Evolutionary conservation across 768 basidiomycete genomes (phyloP).

Genomic region (Boletus rex-veris): DNA sequence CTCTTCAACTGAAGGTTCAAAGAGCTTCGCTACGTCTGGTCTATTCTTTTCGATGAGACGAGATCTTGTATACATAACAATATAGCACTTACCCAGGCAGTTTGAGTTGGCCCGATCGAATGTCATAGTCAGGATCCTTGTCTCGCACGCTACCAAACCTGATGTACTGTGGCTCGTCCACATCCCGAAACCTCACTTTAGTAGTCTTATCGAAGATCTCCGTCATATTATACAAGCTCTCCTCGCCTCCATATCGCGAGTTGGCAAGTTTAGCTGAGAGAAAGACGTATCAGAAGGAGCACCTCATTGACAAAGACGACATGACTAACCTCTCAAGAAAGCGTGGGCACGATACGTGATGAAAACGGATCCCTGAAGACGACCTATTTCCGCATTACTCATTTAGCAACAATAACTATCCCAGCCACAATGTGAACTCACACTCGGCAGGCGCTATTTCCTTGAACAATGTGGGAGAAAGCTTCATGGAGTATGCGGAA

Average conservation of each 20-base stretch:
- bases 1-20: conserved; percentile 12
- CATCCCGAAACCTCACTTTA: conserved; percentile 38
- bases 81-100: conserved; percentile 30
- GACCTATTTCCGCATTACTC: conserved; percentile 23
- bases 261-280: conserved; percentile 26
- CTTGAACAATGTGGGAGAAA: conserved; percentile 36
- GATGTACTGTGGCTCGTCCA: conserved; percentile 34
- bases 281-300: not conserved
- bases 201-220: conserved; percentile 34
- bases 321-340: conserved; percentile 31
- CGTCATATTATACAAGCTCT: conserved; percentile 30
- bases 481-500: conserved; percentile 39
- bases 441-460: conserved; percentile 36
- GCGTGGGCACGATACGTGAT: conserved; percentile 32
- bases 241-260: conserved; percentile 27
- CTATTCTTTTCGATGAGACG: conserved; percentile 30
- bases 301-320: not conserved
- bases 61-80: conserved; percentile 27
- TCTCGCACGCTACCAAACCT: conserved; percentile 36
- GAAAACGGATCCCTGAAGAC: conserved; percentile 38
- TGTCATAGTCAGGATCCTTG: conserved; percentile 34
- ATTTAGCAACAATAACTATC: not conserved
- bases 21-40: conserved; percentile 9
- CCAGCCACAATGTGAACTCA: conserved; percentile 7
- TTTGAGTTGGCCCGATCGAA: conserved; percentile 36